Evolutionary conservation across 805 yeast species (phyloP), one percentile per base, ranked within the genome.

Genomic region (Kazachstania kunashirensis): DNA sequence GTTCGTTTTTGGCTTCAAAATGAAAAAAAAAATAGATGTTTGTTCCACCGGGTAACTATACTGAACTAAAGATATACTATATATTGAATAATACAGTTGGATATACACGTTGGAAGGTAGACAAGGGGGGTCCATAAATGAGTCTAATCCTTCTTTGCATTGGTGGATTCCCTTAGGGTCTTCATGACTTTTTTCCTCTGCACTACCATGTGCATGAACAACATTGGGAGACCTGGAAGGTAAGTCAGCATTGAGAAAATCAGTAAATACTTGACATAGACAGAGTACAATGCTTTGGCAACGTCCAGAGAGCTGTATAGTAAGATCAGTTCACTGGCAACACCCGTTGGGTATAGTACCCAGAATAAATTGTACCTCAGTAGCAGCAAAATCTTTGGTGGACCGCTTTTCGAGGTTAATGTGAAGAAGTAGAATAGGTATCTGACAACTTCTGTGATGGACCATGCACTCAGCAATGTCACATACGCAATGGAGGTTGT

Each of bases 381-480:
- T 70, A 79, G 72, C 14, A 77, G 71, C 46, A 89, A 66, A 43
- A 82, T 60, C 47, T 77, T 77, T 37, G 79, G 68, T 6, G 94
- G 88, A 17, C 59, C 59, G 24, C 25, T 18, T 5, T 45, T 38
- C 8, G 39, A 34, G 4, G 48, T 41, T 30, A 59, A 40, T 8
- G 53, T 48, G 40, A 41, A 55, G 33, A 51, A 59, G 55, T 92
- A 94, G 64, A 75, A 92, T 29, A 84, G 71, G 62, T 92, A 92
- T 57, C 98, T 72, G 39, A 88, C 79, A 31, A 84, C 70, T 61
- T 92, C 98, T n/a, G 97, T 84, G 36, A 84, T 50, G n/a, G 92
- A 75, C 98, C 98, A 92, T 10, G 96, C 86, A 30, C 76, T 48
- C 32, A 77, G 67, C 57, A 89, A 70, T 1, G 89, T 66, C 39